phyloP scores from a whole-genome alignment of 108 stramenopile species.

The Pseudonitzschia multistriata region DNA sequence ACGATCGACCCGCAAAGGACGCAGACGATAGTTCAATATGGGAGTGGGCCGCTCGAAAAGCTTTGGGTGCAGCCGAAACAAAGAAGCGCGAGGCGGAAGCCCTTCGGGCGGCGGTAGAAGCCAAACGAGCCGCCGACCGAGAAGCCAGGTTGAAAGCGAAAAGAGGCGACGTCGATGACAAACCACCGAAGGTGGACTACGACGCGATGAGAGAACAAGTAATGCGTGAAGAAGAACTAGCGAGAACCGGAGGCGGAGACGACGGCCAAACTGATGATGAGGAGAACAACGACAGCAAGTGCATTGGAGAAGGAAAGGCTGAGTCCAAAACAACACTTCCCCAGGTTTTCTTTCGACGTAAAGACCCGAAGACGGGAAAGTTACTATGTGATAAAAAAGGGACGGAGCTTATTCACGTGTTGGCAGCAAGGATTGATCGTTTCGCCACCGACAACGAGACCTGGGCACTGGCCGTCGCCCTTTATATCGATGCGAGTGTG shows the following conservation, averaged over 20 bases:
- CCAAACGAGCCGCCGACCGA: conserved; percentile 12
- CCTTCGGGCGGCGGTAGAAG: no score
- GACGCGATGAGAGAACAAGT: conserved; percentile 4
- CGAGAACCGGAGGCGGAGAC: neutral
- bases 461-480: conserved; percentile 55
- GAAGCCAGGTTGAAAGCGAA: neutral
- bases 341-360: conserved; percentile 25
- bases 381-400: conserved; percentile 28
- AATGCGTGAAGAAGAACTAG: conserved; percentile 13
- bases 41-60: conserved; percentile 29
- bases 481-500: conserved; percentile 55
- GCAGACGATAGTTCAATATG: conserved; percentile 17
- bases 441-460: conserved; percentile 41
- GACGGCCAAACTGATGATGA: neutral
- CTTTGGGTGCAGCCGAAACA: conserved; percentile 10
- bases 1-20: conserved; percentile 1
- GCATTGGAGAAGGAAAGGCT: neutral
- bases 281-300: neutral
- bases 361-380: conserved; percentile 15
- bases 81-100: conserved; percentile 10
- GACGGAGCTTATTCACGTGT: conserved; percentile 41
- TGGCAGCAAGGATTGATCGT: conserved; percentile 63
- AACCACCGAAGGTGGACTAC: conserved; percentile 13
- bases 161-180: neutral
- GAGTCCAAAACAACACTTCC: neutral